Percentiles rank a stretch among this genome's conserved stretches.
phyloP scores from a whole-genome alignment of 2,329 filamentous ascomycete species.

The Trichophyton mentagrophytes region DNA sequence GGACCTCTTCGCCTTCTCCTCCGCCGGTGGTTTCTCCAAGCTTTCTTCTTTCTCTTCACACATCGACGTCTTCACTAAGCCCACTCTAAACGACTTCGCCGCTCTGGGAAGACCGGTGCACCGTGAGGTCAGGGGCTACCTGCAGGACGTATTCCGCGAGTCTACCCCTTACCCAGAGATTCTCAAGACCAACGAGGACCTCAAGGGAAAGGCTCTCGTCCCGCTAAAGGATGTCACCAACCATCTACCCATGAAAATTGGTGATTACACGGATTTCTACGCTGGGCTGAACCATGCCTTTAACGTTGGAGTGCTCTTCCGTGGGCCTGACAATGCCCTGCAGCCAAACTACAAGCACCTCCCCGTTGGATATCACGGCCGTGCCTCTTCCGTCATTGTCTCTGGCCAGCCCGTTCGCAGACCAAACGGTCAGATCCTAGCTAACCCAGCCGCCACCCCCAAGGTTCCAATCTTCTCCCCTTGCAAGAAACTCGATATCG shows the following conservation, averaged over 20 bases:
- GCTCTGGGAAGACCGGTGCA: conserved; percentile 56
- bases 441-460: conserved; percentile 48
- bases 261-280: conserved; percentile 80
- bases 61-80: conserved; percentile 48
- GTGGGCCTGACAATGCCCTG: conserved; percentile 57
- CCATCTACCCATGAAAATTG: conserved; percentile 64
- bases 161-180: conserved; percentile 48
- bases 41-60: conserved; percentile 47
- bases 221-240: conserved; percentile 47
- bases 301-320: conserved; percentile 59
- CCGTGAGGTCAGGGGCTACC: conserved; percentile 52
- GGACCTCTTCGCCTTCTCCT: conserved; percentile 52
- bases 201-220: conserved; percentile 48
- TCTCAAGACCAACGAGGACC: conserved; percentile 47
- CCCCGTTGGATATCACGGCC: conserved; percentile 70
- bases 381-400: conserved; percentile 61
- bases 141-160: conserved; percentile 53
- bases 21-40: conserved; percentile 46
- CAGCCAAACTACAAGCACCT: conserved; percentile 73
- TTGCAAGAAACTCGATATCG: conserved; percentile 58
- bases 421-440: conserved; percentile 61
- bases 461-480: conserved; percentile 53
- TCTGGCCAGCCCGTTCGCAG: conserved; percentile 62
- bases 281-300: conserved; percentile 67
- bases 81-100: conserved; percentile 62